Conservation (phyloP, 805 yeast genomes). For the Lipomyces sp. region DNA sequence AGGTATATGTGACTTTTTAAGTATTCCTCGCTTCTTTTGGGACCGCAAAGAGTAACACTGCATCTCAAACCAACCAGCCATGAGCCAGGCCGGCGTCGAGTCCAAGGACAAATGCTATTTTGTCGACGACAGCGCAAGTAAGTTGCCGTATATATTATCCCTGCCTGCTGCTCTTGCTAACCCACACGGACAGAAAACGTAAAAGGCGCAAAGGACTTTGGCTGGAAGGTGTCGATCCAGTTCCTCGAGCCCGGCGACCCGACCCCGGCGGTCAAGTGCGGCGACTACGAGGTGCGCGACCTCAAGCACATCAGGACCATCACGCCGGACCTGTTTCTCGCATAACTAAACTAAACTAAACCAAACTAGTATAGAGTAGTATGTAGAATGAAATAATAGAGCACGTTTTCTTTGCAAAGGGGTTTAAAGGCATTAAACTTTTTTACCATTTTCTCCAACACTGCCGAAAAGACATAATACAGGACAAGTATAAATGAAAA, state of each 20-base stretch:
- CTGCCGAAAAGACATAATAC: too few relatives aligned
- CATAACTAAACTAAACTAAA: background rate
- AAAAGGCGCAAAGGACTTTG: constrained; percentile 64
- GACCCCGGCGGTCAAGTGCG: constrained; percentile 39
- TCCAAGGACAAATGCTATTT: constrained; percentile 57
- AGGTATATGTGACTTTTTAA: constrained; percentile 38
- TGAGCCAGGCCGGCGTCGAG: constrained; percentile 58
- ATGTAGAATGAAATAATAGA: background rate
- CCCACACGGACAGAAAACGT: constrained; percentile 49
- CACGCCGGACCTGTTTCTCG: constrained; percentile 50
- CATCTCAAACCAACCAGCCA: too few relatives aligned
- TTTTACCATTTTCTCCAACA: too few relatives aligned
- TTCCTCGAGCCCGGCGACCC: constrained; percentile 69
- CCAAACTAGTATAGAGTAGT: constrained; percentile 2
- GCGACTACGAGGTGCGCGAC: constrained; percentile 53
- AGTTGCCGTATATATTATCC: too few relatives aligned
- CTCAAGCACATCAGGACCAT: constrained; percentile 54
- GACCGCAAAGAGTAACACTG: background rate
- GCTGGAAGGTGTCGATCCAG: constrained; percentile 70
- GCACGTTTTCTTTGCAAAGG: too few relatives aligned
- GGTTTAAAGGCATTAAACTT: too few relatives aligned
- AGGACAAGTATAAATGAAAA: too few relatives aligned
- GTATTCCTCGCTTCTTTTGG: background rate
- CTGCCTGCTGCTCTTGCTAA: background rate
- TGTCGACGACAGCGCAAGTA: constrained; percentile 75